Evolutionary conservation across 345 rosid genomes (phyloP).

Genomic region (Adansonia digitata): DNA sequence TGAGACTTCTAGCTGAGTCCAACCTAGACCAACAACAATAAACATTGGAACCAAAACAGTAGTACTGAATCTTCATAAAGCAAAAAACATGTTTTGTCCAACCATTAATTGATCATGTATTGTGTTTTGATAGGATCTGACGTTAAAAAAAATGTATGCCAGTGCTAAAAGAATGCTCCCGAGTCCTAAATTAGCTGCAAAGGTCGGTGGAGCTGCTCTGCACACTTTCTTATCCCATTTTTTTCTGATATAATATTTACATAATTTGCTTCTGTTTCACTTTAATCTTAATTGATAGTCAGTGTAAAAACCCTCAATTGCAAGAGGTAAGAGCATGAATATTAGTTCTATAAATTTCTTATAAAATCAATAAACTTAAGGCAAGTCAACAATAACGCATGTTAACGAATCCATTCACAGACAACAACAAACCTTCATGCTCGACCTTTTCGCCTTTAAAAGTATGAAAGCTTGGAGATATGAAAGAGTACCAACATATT

Average conservation of each 20-base stretch:
- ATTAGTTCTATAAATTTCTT: background rate
- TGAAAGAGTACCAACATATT: constrained; percentile 60
- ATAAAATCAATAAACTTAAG: background rate
- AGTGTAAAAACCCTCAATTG: background rate
- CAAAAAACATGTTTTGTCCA: background rate
- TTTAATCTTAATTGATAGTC: background rate
- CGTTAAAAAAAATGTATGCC: background rate
- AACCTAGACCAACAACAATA: background rate
- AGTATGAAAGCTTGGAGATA: background rate
- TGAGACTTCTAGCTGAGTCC: background rate
- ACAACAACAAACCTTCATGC: background rate
- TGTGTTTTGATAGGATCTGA: no score
- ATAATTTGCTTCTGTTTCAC: no score
- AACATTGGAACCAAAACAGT: no score
- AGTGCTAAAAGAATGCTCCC: background rate
- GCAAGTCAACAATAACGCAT: background rate
- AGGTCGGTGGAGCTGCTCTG: background rate
- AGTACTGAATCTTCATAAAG: background rate
- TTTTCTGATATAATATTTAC: no score
- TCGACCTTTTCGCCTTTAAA: background rate
- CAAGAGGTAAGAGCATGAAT: background rate
- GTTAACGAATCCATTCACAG: background rate
- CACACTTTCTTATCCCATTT: background rate
- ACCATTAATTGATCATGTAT: background rate
- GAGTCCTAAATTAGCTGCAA: background rate